Evolutionary conservation across 495 filamentous ascomycete species (phyloP).

Genomic region (Sordaria brevicollis): DNA sequence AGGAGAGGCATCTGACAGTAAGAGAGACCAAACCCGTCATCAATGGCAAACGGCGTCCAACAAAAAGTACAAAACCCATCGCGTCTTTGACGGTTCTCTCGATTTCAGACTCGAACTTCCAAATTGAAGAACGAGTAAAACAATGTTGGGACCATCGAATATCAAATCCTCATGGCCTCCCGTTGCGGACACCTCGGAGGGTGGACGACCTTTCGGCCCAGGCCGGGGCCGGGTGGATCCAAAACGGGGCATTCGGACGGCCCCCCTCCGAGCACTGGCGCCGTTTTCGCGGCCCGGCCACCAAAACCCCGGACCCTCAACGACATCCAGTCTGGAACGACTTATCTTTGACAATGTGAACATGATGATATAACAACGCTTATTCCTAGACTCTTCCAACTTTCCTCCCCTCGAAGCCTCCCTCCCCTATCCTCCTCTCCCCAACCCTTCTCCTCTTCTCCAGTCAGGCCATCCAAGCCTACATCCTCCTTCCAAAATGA

Average conservation of each 20-base stretch:
- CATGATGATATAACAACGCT: neutral
- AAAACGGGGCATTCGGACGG: neutral
- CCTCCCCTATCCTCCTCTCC: neutral
- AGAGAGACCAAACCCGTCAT: no score
- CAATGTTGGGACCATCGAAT: neutral
- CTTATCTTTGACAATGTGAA: neutral
- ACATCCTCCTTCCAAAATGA: neutral
- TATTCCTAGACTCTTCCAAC: neutral
- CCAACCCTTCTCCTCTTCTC: neutral
- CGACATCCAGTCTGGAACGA: neutral
- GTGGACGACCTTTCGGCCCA: neutral
- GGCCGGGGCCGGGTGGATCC: neutral
- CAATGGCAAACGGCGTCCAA: no score
- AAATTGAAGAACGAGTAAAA: neutral
- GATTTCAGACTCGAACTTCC: neutral
- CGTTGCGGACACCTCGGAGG: neutral
- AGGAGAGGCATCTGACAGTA: no score
- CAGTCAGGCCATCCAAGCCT: neutral
- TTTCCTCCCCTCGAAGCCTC: neutral
- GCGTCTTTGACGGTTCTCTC: neutral
- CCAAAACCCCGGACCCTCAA: neutral
- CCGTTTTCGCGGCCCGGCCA: neutral
- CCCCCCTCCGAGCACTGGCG: constrained; percentile 3
- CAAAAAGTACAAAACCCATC: no score
- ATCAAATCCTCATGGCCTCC: neutral